Evolutionary conservation across 768 basidiomycete species (phyloP), one percentile per base, ranked within the genome.

Genomic region (Mycena rebaudengoi): DNA sequence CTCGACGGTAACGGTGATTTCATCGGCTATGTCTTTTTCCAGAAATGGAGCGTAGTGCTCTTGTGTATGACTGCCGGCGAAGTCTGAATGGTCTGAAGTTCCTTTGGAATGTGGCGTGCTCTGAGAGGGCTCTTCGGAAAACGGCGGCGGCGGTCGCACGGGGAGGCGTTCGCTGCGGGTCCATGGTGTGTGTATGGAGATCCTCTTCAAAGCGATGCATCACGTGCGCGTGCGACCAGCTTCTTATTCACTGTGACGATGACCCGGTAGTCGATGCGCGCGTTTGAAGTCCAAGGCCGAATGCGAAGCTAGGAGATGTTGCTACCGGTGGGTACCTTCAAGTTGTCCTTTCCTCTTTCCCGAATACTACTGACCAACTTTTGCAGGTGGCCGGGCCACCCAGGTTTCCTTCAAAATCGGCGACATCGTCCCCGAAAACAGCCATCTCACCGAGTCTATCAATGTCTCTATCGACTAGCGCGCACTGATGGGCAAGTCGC

Each of bases 381-480:
- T n/a, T n/a, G n/a, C n/a, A n/a, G n/a, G n/a, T n/a, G n/a, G n/a
- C n/a, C n/a, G n/a, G n/a, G n/a, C n/a, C n/a, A n/a, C n/a, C n/a
- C n/a, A n/a, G 86, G 81, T 99, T 62, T 84, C 96, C 4, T 99
- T 98, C 94, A 99, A 99, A 82, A 98, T 98, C 78, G 97, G 97
- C 82, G 97, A 98, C 73, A 93, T 99, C 67, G 97, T 98, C 62
- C 95, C 97, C 54, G 96, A 95, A 65, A 97, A 98, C 75, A 98
- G 96, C 80, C 95, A 96, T 86, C 90, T 99, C 62, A 92, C 91
- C 7, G 97, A 99, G 76, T 89, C 96, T 54, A 89, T 98, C 87
- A 98, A 98, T 80, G 93, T 99, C 37, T 97, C 95, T 33, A 98
- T 98, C 74, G 97, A 99, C 77, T 96, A 98, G 83, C 97, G 97